These are phyloP conservation scores for Leccinum aurantiacum DNA, from an alignment of 768 basidiomycete genomes.

Conservation along the genomic window DNA sequence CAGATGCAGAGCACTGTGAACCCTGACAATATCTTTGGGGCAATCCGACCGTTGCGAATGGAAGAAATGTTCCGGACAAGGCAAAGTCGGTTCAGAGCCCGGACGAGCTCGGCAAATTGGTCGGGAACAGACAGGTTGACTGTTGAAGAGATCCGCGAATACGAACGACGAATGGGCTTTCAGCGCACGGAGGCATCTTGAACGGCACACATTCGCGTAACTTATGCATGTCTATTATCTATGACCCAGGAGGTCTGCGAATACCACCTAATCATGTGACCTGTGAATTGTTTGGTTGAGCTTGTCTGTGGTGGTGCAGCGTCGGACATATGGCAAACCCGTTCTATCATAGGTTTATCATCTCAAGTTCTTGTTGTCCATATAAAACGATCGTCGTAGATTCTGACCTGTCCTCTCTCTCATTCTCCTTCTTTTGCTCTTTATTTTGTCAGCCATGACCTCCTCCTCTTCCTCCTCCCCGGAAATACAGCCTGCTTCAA, in stretches of 20 bases:
- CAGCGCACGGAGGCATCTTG: conserved; percentile 33
- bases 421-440: conserved; percentile 33
- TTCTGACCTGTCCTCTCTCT: conserved; percentile 28
- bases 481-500: conserved; percentile 57
- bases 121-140: conserved; percentile 88
- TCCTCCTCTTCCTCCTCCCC: conserved; percentile 80
- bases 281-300: conserved; percentile 22
- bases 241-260: background rate
- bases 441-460: conserved; percentile 49
- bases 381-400: conserved; percentile 37
- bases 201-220: conserved; percentile 3
- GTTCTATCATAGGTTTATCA: conserved; percentile 28
- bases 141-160: conserved; percentile 79
- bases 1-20: conserved; percentile 83
- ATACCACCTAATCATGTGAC: conserved; percentile 16
- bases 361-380: conserved; percentile 29
- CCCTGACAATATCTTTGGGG: conserved; percentile 90
- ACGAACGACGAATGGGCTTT: conserved; percentile 90
- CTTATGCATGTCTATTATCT: conserved; percentile 11
- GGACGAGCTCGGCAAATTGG: conserved; percentile 97
- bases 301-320: conserved; percentile 16
- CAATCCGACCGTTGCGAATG: conserved; percentile 83
- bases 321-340: conserved; percentile 19
- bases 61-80: conserved; percentile 87
- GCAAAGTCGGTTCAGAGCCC: conserved; percentile 79